Evolutionary conservation across 2,329 filamentous ascomycete species (phyloP), one percentile per base, ranked within the genome.

Genomic region (Sporothrix euskadiensis): DNA sequence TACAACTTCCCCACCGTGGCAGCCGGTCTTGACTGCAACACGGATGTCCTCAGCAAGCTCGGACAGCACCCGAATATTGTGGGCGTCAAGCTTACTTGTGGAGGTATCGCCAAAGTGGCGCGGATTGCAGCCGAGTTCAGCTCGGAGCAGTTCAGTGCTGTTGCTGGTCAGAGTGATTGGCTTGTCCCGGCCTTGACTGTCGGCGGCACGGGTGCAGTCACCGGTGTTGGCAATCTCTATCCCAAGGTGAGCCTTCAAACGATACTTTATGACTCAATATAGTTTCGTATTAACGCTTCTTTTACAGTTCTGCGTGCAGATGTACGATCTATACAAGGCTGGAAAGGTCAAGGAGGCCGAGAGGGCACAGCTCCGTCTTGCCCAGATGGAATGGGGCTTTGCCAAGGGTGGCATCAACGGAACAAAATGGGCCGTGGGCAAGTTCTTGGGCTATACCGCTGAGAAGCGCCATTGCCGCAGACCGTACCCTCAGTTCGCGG

Each of bases 1-100:
- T 93, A 93, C 84, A 93, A 93, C 81, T 93, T 90, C 83, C 91
- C 91, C 1, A 89, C 85, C 5, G 90, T 91, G 3, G 89, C 86
- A 30, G 86, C 89, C 10, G 91, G 91, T 5, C 83, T 92, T 8
- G 91, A 93, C 77, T 83, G 93, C 61, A 88, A 89, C 78, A 91
- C 89, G 0, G 90, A 92, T 75, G 86, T 88, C 77, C 89, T 93
- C 75, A 82, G 86, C 2, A 81, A 83, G 0, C 83, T 92, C 4
- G 85, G 87, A 14, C 81, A 84, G 74, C 88, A 91, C 78, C 81
- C 84, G 56, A 92, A 91, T 76, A 91, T 93, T 76, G 88, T 91
- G 69, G 91, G 90, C 35, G 88, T 89, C 69, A 92, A 93, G 82
- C 82, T 92, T 71, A 93, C 91, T 1, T 93, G 91, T 78, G 91